These are phyloP conservation scores for Coemansia umbellata DNA, from an alignment of 192 early-diverging fungal species.

Conservation along the genomic window DNA sequence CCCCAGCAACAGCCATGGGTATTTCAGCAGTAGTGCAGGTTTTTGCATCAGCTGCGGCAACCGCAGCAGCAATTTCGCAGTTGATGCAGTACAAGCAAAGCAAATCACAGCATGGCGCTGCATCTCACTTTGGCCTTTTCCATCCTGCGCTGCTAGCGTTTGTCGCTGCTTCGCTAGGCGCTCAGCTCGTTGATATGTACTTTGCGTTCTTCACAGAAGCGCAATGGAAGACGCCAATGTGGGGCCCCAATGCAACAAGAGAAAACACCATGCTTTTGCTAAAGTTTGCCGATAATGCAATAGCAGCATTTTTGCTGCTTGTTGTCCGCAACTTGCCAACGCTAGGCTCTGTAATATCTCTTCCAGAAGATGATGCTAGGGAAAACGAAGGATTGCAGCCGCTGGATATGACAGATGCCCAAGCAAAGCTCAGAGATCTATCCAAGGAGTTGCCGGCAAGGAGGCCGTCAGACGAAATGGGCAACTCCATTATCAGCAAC, in stretches of 20 bases:
- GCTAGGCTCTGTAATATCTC: no score
- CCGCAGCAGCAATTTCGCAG: not conserved
- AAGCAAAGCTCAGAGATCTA: not conserved
- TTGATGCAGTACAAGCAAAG: not conserved
- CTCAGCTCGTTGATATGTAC: constrained; percentile 10
- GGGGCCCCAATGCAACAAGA: not conserved
- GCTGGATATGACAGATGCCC: not conserved
- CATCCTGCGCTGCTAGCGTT: constrained; percentile 9
- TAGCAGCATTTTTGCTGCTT: constrained; percentile 12
- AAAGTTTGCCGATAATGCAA: not conserved
- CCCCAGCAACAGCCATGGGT: not conserved
- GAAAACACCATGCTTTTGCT: not conserved
- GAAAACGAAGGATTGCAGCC: no score
- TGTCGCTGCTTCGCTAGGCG: constrained; percentile 6
- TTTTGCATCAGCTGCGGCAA: not conserved
- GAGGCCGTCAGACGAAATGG: constrained; percentile 19
- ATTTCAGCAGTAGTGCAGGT: not conserved
- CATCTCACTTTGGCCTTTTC: constrained; percentile 31
- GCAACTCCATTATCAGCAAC: constrained; percentile 23
- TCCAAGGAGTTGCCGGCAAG: not conserved
- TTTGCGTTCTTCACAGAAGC: constrained; percentile 14
- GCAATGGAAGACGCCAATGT: constrained; percentile 12
- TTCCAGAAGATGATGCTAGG: no score
- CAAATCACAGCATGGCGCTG: not conserved
- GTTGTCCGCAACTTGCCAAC: constrained; percentile 23